phyloP scores from a whole-genome alignment of 73 alveolate species.

The Symbiodinium pilosum region DNA sequence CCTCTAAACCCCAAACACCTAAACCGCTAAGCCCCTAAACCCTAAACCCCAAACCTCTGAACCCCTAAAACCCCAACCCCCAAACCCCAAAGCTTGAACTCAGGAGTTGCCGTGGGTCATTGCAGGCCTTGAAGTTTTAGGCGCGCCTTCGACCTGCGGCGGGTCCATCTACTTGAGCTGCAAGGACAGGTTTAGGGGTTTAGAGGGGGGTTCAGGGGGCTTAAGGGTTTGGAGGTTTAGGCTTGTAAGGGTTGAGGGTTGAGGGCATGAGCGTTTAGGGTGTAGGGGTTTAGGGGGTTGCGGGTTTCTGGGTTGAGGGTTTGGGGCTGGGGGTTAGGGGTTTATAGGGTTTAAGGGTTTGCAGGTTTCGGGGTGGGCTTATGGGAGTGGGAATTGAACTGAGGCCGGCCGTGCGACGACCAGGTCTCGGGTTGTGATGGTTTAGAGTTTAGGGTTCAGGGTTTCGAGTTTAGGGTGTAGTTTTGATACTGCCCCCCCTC shows the following conservation, averaged over 20 bases:
- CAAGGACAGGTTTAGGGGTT: no score
- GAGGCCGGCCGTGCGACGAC: no score
- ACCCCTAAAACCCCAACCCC: not conserved
- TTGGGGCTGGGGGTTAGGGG: not conserved
- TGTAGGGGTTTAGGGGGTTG: not conserved
- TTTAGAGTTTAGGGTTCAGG: not conserved
- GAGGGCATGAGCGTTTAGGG: not conserved
- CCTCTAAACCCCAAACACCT: not conserved
- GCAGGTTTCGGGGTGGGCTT: not conserved
- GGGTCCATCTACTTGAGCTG: constrained; percentile 53
- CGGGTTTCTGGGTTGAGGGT: not conserved
- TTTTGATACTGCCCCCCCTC: no score
- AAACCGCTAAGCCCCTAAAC: not conserved
- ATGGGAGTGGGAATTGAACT: no score
- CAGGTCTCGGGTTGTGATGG: no score
- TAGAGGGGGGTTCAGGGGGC: not conserved
- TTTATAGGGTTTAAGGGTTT: not conserved
- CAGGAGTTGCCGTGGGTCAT: constrained; percentile 38
- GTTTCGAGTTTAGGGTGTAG: no score
- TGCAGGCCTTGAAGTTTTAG: constrained; percentile 47
- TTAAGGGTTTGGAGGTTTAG: not conserved
- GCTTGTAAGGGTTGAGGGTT: not conserved
- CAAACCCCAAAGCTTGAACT: not conserved
- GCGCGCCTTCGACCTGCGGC: constrained; percentile 27
- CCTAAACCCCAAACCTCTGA: not conserved